Evolutionary conservation across 306 rosid species (phyloP).

Genomic region (Cicer chorassanicum): DNA sequence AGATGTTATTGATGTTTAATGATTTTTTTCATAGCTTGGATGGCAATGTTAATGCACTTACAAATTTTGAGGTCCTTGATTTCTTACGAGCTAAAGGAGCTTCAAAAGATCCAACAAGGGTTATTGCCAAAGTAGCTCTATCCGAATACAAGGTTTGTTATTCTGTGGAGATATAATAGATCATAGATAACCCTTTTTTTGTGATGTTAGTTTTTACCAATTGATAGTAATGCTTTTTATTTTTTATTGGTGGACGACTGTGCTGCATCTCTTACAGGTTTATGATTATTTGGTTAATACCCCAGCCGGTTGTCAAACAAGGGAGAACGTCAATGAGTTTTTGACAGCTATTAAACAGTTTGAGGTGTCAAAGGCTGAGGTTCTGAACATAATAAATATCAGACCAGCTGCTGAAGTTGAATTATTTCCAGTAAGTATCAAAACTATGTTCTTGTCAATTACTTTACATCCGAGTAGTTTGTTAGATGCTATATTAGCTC

Average conservation of each 20-base stretch:
- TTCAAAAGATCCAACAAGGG: slow-evolving; percentile 64
- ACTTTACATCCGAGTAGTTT: not conserved
- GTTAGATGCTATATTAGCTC: slow-evolving; percentile 6
- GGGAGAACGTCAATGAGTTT: slow-evolving; percentile 60
- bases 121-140: slow-evolving; percentile 65
- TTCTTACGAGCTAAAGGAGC: slow-evolving; percentile 80
- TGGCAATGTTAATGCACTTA: slow-evolving; percentile 62
- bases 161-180: not conserved
- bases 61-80: slow-evolving; percentile 76
- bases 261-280: slow-evolving; percentile 50
- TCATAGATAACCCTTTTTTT: not conserved
- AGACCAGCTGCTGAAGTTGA: slow-evolving; percentile 62
- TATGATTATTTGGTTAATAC: slow-evolving; percentile 71
- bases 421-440: slow-evolving; percentile 54
- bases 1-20: not conserved
- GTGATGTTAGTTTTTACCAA: not conserved
- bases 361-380: slow-evolving; percentile 74
- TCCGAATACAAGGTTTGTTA: slow-evolving; percentile 70
- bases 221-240: not conserved
- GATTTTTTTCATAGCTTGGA: slow-evolving; percentile 53
- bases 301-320: slow-evolving; percentile 63
- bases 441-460: not conserved
- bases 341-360: slow-evolving; percentile 51
- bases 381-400: slow-evolving; percentile 71
- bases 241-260: slow-evolving; percentile 11